Evolutionary conservation across 2,329 filamentous ascomycete species (phyloP), one percentile per base, ranked within the genome.

Genomic region (Coniochaeta sp.): DNA sequence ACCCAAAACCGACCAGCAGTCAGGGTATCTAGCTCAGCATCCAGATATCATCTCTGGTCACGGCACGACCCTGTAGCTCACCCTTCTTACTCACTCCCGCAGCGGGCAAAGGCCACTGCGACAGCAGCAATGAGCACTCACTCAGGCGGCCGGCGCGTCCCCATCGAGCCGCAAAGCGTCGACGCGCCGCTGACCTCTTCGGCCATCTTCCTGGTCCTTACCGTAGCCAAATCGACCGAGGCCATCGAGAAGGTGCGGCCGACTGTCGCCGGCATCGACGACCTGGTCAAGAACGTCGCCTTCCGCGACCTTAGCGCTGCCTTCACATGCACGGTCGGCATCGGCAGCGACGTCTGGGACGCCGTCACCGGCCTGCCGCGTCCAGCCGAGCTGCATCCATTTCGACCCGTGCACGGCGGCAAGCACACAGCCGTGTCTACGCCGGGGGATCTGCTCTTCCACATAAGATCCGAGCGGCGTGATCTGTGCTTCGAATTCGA

Each of bases 241-340:
- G 72, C 80, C 4, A 66, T 74, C 60, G 60, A 67, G 12, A 79
- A 69, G 0, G 73, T 81, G 6, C 77, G 78, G 38, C 77, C 76
- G 7, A 70, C 73, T 1, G 67, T 84, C 3, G 73, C 81, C 6
- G 68, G 71, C 22, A 64, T 83, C 54, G 69, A 71, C 34, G 75
- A 73, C 58, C 73, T 84, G 9, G 68, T 75, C 47, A 85, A 85
- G 64, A 96, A 95, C 69, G 93, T 90, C 2, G 93, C 92, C 5
- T 93, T 89, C 71, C 84, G 81, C 44, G 77, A 83, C 50, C 72
- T 75, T 2, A 69, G 66, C 14, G 74, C 77, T 19, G 69, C 70
- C 6, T 79, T 84, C 61, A 71, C 78, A 40, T 84, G 81, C 66
- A 81, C 79, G 0, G 81, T 81, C 12, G 82, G 80, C 54, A 81